Conservation (phyloP, 2,329 filamentous ascomycete species). For the Ophiosphaerella herpotricha region DNA sequence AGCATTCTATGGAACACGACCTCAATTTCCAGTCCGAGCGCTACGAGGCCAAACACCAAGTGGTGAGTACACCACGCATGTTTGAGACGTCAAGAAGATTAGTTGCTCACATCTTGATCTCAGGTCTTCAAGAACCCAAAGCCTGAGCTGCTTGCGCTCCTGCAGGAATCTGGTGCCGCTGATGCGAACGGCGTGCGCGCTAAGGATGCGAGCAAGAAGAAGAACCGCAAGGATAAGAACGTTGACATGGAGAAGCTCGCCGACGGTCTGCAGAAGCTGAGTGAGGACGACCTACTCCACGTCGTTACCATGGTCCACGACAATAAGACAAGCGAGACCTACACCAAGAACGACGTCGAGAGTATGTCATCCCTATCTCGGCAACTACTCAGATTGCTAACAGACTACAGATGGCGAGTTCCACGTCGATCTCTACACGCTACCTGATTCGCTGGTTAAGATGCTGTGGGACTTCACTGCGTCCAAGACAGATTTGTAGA, state of each 20-base stretch:
- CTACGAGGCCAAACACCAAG: slow-evolving; percentile 81
- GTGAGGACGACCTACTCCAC: slow-evolving; percentile 89
- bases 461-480: slow-evolving; percentile 89
- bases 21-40: slow-evolving; percentile 82
- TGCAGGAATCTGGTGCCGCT: slow-evolving; percentile 83
- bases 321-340: slow-evolving; percentile 91
- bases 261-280: slow-evolving; percentile 83
- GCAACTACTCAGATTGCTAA: slow-evolving; percentile 15
- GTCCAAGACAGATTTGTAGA: slow-evolving; percentile 40
- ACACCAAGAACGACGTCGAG: slow-evolving; percentile 96
- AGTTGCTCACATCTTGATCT: slow-evolving; percentile 7
- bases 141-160: slow-evolving; percentile 74
- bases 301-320: slow-evolving; percentile 99
- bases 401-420: slow-evolving; percentile 80
- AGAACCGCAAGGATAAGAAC: slow-evolving; percentile 68
- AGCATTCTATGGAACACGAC: slow-evolving; percentile 81
- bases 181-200: slow-evolving; percentile 64
- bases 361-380: slow-evolving; percentile 61
- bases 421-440: slow-evolving; percentile 96
- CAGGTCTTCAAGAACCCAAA: slow-evolving; percentile 91
- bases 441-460: slow-evolving; percentile 85
- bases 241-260: slow-evolving; percentile 97
- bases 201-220: slow-evolving; percentile 77
- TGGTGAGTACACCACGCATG: slow-evolving; percentile 57
- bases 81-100: background rate